Base-by-base conservation (phyloP, 176 grass and related monocot genomes). In the Triticum timopheevii region DNA sequence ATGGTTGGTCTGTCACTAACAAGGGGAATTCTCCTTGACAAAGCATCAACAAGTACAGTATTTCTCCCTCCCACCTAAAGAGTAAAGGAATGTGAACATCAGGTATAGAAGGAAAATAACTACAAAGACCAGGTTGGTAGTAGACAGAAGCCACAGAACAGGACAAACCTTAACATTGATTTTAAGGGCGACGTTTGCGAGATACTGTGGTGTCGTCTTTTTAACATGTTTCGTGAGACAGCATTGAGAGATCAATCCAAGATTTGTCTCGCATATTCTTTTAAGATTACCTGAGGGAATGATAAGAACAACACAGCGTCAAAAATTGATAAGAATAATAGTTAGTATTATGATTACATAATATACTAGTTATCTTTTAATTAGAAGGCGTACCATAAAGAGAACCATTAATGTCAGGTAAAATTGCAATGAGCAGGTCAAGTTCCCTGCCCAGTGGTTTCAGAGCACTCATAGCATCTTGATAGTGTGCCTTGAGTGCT, bases 251-350 rank as follows among this genome's bases (percentile, higher is more conserved):
- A 92, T 75, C 82, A 95, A 86, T 75, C 90, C 90, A 80, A 95
- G 82, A 86, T 95, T 90, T 34, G 93, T 95, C 90, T 95, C 93
- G 12, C 93, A 95, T 64, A 92, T 95, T 76, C 90, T 87, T 83
- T 95, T 95, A 42, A 95, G 65, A 78, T 92, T 86, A n/a, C 93
- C 93, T 95, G 24, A 77, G 17, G 10, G 74, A 84, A 36, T 80
- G 68, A 59, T 59, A 59, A 59, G 20, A 59, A 59, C 56, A 59
- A 20, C 8, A 59, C 56, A 59, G 19, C 56, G 8, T 59, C 56
- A 59, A 3, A 59, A 22, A 59, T 2, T 59, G 56, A 52, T 63
- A 84, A 86, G 23, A 61, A 83, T 52, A 81, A 80, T 54, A 73
- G 52, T 75, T 85, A 66, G 23, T 4, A 80, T 75, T 38, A 45